Evolutionary conservation across 2,329 filamentous ascomycete genomes (phyloP).

Genomic region (Diplodia mutila): DNA sequence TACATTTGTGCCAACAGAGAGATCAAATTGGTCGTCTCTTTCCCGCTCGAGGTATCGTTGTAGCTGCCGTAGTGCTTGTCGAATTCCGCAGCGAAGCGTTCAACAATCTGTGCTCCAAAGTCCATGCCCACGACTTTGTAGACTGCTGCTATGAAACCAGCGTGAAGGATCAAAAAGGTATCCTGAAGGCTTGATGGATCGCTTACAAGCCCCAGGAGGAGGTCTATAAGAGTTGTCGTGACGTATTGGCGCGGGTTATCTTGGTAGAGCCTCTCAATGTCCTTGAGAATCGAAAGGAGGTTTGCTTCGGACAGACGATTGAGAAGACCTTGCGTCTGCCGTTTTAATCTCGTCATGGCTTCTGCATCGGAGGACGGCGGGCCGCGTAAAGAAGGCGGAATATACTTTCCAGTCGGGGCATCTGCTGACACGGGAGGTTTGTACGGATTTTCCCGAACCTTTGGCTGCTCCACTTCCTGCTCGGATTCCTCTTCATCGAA

Average conservation of each 20-base stretch:
- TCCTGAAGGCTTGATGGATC: slow-evolving; percentile 80
- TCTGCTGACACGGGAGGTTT: slow-evolving; percentile 65
- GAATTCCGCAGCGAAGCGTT: slow-evolving; percentile 76
- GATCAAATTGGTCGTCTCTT: slow-evolving; percentile 75
- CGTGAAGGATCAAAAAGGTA: slow-evolving; percentile 87
- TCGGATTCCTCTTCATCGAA: slow-evolving; percentile 36
- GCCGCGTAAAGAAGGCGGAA: slow-evolving; percentile 81
- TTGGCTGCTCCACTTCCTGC: slow-evolving; percentile 41
- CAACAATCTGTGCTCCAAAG: slow-evolving; percentile 84
- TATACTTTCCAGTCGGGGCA: slow-evolving; percentile 69
- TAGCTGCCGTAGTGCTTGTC: slow-evolving; percentile 62
- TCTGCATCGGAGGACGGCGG: slow-evolving; percentile 67
- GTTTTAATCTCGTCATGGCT: slow-evolving; percentile 68
- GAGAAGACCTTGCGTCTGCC: slow-evolving; percentile 83
- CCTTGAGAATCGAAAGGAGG: slow-evolving; percentile 78
- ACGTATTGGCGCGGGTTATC: slow-evolving; percentile 86
- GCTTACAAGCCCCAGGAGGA: slow-evolving; percentile 77
- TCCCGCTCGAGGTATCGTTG: slow-evolving; percentile 49
- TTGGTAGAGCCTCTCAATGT: slow-evolving; percentile 82
- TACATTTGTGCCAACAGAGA: slow-evolving; percentile 86
- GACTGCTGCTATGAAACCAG: slow-evolving; percentile 84
- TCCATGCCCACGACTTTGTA: slow-evolving; percentile 88
- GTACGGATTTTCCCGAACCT: slow-evolving; percentile 82
- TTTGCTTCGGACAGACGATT: slow-evolving; percentile 94
- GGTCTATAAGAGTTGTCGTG: slow-evolving; percentile 75